These are phyloP conservation scores for Taphrina populina DNA, from an alignment of 1,139 yeast species.

Conservation along the genomic window DNA sequence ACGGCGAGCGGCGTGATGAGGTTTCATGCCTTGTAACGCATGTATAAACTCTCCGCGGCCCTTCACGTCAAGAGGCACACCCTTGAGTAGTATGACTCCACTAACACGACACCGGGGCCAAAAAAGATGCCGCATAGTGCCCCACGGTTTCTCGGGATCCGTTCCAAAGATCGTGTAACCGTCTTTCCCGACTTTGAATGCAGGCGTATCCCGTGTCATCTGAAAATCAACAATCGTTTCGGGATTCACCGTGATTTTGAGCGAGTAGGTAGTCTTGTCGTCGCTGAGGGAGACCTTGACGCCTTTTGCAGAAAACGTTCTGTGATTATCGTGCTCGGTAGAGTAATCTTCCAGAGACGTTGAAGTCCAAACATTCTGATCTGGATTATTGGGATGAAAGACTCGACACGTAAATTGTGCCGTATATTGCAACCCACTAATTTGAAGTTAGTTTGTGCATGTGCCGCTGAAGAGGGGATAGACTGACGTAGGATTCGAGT, in stretches of 20 bases:
- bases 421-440: slow-evolving; percentile 47
- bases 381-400: slow-evolving; percentile 56
- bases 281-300: slow-evolving; percentile 62
- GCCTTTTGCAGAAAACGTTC: slow-evolving; percentile 42
- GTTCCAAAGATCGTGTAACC: slow-evolving; percentile 81
- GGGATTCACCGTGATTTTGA: slow-evolving; percentile 65
- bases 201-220: slow-evolving; percentile 65
- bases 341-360: slow-evolving; percentile 80
- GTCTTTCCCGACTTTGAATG: slow-evolving; percentile 85
- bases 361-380: slow-evolving; percentile 74
- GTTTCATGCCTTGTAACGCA: slow-evolving; percentile 99
- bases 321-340: slow-evolving; percentile 53
- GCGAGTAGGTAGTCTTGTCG: slow-evolving; percentile 56
- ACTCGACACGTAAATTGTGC: slow-evolving; percentile 92
- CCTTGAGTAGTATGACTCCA: slow-evolving; percentile 57
- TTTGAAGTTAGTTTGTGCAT: neutral
- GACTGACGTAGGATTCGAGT: slow-evolving; percentile 82
- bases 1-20: slow-evolving; percentile 95
- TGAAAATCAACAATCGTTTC: slow-evolving; percentile 72
- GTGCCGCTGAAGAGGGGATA: slow-evolving; percentile 41
- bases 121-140: slow-evolving; percentile 89
- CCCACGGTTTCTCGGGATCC: slow-evolving; percentile 85
- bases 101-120: slow-evolving; percentile 83
- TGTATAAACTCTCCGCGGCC: slow-evolving; percentile 82
- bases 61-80: slow-evolving; percentile 43